Evolutionary conservation across 2,329 filamentous ascomycete species (phyloP).

Genomic region (Coleophoma cylindrospora): DNA sequence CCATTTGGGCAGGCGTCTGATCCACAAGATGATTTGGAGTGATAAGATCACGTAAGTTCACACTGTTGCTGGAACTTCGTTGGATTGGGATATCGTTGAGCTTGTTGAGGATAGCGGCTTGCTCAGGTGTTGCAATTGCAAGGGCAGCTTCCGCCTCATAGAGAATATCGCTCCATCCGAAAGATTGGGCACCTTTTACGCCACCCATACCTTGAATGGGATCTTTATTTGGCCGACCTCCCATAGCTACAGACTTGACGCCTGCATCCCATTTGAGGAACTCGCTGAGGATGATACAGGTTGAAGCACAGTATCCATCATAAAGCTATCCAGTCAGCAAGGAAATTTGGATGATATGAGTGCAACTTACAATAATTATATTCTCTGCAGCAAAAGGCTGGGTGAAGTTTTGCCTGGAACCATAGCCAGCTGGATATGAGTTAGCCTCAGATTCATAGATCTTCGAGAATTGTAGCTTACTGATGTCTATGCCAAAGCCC

Average conservation of each 20-base stretch:
- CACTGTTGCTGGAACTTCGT: conserved; percentile 23
- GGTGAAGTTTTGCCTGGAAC: conserved; percentile 20
- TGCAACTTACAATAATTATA: conserved; percentile 28
- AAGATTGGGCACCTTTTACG: conserved; percentile 48
- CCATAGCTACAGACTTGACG: conserved; percentile 52
- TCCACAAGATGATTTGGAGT: conserved; percentile 23
- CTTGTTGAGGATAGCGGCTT: conserved; percentile 11
- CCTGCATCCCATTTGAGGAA: conserved; percentile 45
- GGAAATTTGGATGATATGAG: conserved; percentile 9
- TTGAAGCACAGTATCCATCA: conserved; percentile 54
- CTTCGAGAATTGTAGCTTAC: no score
- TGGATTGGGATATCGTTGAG: conserved; percentile 12
- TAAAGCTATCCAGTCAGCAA: conserved; percentile 28
- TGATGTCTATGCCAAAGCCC: conserved; percentile 24
- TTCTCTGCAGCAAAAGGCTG: conserved; percentile 34
- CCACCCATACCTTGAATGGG: conserved; percentile 62
- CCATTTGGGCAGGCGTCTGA: conserved; percentile 50
- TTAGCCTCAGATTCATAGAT: no score
- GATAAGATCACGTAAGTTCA: conserved; percentile 38
- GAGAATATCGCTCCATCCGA: conserved; percentile 13
- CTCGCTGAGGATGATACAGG: conserved; percentile 53
- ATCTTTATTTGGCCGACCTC: conserved; percentile 48
- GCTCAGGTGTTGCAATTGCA: conserved; percentile 3
- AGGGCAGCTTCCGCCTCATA: conserved; percentile 9
- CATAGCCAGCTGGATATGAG: conserved; percentile 19